phyloP scores from a whole-genome alignment of 352 stramenopile species.

The Pythium chondricola region DNA sequence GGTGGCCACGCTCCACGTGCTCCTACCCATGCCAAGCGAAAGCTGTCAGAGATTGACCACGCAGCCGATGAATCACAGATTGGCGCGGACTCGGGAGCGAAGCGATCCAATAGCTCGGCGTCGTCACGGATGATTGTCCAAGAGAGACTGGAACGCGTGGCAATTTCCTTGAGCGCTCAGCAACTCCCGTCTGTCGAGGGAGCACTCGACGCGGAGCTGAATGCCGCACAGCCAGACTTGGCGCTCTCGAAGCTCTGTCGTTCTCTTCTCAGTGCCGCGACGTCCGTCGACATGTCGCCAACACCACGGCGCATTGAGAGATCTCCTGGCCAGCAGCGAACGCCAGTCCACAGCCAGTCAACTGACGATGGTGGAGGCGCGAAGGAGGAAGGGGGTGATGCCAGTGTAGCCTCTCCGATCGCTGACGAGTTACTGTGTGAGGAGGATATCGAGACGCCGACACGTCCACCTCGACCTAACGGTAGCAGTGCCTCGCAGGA shows the following conservation, averaged over 20 bases:
- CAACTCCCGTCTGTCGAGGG: slow-evolving; percentile 35
- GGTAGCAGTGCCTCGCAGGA: slow-evolving; percentile 1
- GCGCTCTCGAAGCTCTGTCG: slow-evolving; percentile 41
- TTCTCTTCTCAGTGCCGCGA: slow-evolving; percentile 45
- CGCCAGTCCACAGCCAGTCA: background rate
- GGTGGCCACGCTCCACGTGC: background rate
- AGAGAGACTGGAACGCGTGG: slow-evolving; percentile 29
- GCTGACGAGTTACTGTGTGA: slow-evolving; percentile 52
- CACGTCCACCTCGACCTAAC: background rate
- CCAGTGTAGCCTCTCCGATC: slow-evolving; percentile 25
- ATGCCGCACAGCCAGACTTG: slow-evolving; percentile 2
- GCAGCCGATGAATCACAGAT: background rate
- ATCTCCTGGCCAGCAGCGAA: background rate
- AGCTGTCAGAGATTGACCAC: slow-evolving; percentile 4
- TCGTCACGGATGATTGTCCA: slow-evolving; percentile 26
- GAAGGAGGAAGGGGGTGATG: background rate
- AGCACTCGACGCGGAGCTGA: slow-evolving; percentile 26
- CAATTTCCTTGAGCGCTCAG: background rate
- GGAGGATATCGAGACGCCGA: slow-evolving; percentile 53
- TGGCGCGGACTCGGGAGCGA: slow-evolving; percentile 1
- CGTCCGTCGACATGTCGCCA: slow-evolving; percentile 29
- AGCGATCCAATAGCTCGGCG: background rate
- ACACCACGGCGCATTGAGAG: slow-evolving; percentile 14
- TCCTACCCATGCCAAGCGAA: slow-evolving; percentile 9
- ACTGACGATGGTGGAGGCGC: background rate